Percentiles rank a stretch among this genome's conserved stretches.
phyloP scores from a whole-genome alignment of 1,284 basidiomycete species.

The Austroboletus niveus region DNA sequence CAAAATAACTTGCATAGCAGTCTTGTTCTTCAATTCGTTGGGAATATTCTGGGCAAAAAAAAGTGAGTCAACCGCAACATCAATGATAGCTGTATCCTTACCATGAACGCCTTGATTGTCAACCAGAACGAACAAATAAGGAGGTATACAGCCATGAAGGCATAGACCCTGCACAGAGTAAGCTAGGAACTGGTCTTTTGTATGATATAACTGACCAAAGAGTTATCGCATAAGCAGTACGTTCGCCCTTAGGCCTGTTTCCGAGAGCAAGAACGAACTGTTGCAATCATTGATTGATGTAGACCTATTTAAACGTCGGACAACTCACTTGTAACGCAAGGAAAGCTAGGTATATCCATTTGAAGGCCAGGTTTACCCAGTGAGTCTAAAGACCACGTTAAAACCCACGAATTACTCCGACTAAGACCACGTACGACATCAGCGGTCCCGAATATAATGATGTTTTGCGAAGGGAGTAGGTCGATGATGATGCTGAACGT shows the following conservation, averaged over 20 bases:
- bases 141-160: conserved; percentile 76
- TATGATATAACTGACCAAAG: conserved; percentile 54
- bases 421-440: conserved; percentile 49
- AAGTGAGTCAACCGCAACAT: not conserved
- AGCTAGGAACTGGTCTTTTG: conserved; percentile 7
- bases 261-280: conserved; percentile 94
- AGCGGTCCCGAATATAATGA: conserved; percentile 70
- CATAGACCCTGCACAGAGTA: conserved; percentile 63
- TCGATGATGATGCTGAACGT: conserved; percentile 97
- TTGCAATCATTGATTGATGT: not conserved
- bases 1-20: conserved; percentile 42
- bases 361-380: conserved; percentile 82
- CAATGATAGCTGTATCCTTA: conserved; percentile 32
- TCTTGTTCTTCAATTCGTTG: conserved; percentile 47
- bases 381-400: conserved; percentile 59
- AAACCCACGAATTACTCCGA: not conserved
- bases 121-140: conserved; percentile 84
- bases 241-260: conserved; percentile 95
- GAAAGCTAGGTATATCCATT: conserved; percentile 89
- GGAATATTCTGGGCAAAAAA: conserved; percentile 52
- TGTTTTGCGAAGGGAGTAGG: conserved; percentile 65
- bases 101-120: conserved; percentile 75
- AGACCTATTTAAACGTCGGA: not conserved
- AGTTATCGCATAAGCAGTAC: conserved; percentile 76
- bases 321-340: conserved; percentile 59